phyloP scores from a whole-genome alignment of 305 asterid species.

The Ajuga reptans region DNA sequence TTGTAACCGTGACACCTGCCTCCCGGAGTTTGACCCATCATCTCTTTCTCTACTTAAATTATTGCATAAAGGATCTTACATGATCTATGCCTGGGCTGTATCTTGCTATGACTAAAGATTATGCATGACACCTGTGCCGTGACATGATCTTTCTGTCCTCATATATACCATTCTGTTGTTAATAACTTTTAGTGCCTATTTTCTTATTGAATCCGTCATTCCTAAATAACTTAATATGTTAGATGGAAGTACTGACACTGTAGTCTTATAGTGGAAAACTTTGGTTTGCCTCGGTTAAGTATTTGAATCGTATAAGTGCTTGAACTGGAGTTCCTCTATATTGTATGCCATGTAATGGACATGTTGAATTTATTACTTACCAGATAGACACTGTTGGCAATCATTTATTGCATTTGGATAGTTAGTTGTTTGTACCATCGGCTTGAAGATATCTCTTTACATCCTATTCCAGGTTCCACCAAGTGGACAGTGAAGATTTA shows the following conservation, averaged over 20 bases:
- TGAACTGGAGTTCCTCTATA: slow-evolving; percentile 19
- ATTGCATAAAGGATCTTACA: neutral
- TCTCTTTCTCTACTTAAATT: neutral
- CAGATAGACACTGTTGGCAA: slow-evolving; percentile 4
- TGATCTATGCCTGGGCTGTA: slow-evolving; percentile 6
- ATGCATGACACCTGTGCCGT: neutral
- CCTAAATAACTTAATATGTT: neutral
- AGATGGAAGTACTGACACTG: neutral
- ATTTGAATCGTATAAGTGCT: neutral
- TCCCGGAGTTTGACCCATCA: neutral
- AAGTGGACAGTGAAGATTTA: slow-evolving; percentile 83
- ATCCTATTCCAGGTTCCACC: slow-evolving; percentile 72
- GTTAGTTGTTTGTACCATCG: slow-evolving; percentile 4
- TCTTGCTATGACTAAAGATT: slow-evolving; percentile 2
- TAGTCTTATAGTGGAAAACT: neutral
- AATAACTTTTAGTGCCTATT: neutral
- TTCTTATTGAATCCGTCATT: slow-evolving; percentile 2
- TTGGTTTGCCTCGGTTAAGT: neutral
- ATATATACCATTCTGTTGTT: neutral
- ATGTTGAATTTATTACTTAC: slow-evolving; percentile 3
- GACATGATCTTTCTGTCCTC: slow-evolving; percentile 9
- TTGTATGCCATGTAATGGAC: neutral
- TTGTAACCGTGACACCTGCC: neutral
- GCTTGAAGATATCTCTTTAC: slow-evolving; percentile 9
- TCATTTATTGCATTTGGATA: slow-evolving; percentile 15